Evolutionary conservation across 331 rosid species (phyloP).

Genomic region (Cucumis variabilis): DNA sequence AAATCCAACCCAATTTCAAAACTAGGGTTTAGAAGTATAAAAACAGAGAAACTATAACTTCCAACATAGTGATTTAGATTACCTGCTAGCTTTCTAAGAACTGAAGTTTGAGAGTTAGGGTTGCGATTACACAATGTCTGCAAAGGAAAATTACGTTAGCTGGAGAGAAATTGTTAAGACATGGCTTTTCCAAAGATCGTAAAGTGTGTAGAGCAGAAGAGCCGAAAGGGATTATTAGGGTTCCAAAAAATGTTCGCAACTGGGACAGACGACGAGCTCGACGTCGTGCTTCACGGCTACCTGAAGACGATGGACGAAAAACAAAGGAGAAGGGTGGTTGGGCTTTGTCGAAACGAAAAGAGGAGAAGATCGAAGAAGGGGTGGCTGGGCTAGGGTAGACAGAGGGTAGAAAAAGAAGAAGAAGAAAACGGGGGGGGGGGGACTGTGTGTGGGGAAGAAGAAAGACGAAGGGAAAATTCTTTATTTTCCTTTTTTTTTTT

Average conservation of each 20-base stretch:
- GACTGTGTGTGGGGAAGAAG: too few relatives aligned
- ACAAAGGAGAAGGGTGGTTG: too few relatives aligned
- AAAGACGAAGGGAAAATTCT: too few relatives aligned
- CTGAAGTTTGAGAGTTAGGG: conserved; percentile 19
- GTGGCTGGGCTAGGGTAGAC: too few relatives aligned
- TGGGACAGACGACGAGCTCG: conserved; percentile 42
- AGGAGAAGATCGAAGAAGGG: too few relatives aligned
- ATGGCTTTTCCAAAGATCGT: conserved; percentile 15
- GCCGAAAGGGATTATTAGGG: conserved; percentile 26
- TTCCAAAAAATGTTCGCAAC: conserved; percentile 5
- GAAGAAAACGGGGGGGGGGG: too few relatives aligned
- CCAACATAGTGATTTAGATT: conserved; percentile 16
- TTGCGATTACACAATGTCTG: conserved; percentile 62
- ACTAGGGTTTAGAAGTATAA: conserved; percentile 49
- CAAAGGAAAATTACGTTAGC: conserved; percentile 82
- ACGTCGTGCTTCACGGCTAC: too few relatives aligned
- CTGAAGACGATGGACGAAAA: too few relatives aligned
- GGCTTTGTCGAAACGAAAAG: too few relatives aligned
- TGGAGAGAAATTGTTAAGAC: conserved; percentile 44
- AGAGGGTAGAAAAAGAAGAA: too few relatives aligned
- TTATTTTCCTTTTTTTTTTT: too few relatives aligned
- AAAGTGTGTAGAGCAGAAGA: not conserved
- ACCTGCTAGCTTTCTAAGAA: conserved; percentile 57
- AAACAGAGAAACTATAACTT: not conserved
- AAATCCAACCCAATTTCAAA: not conserved